These are phyloP conservation scores for Boletus fagicola DNA, from an alignment of 768 basidiomycete species.

Conservation along the genomic window DNA sequence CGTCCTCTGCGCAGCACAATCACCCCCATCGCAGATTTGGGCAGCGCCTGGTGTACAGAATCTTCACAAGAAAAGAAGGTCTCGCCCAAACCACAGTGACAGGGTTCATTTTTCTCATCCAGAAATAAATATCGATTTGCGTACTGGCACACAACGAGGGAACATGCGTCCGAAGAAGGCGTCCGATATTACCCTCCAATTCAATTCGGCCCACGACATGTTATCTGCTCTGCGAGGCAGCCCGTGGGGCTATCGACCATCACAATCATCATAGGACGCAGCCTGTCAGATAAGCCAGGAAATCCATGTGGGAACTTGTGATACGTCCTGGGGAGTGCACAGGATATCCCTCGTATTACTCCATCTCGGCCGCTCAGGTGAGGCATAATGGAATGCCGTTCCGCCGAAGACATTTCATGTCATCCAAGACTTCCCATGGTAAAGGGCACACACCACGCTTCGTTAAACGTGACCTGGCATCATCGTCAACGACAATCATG, in stretches of 20 bases:
- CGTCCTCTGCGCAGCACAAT: not conserved
- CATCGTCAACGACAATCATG: not conserved
- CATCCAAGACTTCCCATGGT: conserved; percentile 1
- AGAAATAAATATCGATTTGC: conserved; percentile 3
- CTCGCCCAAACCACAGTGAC: not conserved
- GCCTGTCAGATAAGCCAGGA: not conserved
- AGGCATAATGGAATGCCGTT: not conserved
- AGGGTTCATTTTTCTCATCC: conserved; percentile 18
- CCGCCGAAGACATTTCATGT: conserved; percentile 4
- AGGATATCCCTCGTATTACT: not conserved
- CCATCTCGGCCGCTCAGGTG: not conserved
- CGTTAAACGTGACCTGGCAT: not conserved
- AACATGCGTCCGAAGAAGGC: conserved; percentile 4
- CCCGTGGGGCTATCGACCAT: conserved; percentile 1
- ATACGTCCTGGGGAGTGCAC: not conserved
- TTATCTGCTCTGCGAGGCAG: not conserved
- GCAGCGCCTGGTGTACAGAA: not conserved
- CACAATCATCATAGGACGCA: not conserved
- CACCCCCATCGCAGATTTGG: not conserved
- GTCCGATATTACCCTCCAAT: not conserved
- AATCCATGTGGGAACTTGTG: not conserved
- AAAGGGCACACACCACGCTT: not conserved
- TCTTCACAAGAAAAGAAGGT: conserved; percentile 11
- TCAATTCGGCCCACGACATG: not conserved
- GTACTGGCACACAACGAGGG: not conserved